Base-by-base conservation (phyloP, 208 protist genomes). In the Perkinsela sp. region DNA sequence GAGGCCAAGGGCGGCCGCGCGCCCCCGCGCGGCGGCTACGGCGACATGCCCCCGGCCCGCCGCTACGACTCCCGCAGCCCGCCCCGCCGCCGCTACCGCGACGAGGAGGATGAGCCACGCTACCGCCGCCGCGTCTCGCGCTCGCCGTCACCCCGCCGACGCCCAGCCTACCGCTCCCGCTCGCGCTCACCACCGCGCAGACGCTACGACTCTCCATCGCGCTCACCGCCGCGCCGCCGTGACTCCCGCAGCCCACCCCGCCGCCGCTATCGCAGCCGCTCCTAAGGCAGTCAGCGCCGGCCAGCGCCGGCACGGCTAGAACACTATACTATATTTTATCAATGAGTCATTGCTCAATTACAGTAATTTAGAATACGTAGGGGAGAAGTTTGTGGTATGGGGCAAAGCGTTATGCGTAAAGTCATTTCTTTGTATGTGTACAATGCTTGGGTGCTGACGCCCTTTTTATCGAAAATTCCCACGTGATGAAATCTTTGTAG, bases 21-120 rank as follows among this genome's bases (percentile, higher is more conserved):
- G 40, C 40, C 40, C 13, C 13, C 6, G 40, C 40, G 40, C 40
- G 40, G 40, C 40, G 40, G 40, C 40, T 57, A 57, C 40, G 40
- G 40, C 40, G 40, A 57, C 40, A n/a, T 22, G 22, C 22, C 6
- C 40, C 40, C 40, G 40, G 13, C 40, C 6, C 40, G 40, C 40
- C 40, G 40, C 40, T 57, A n/a, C 40, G 40, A 57, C 22, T 6
- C 6, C 40, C 40, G 40, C 40, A n/a, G 13, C 13, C 40, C 40
- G 22, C 40, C 40, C 40, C 40, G 40, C 40, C 40, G 40, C 40
- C 40, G 40, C 13, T 57, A 57, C 40, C 40, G 40, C 40, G 40
- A 57, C 40, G 40, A 57, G 40, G 40, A 57, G 40, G 40, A 57
- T n/a, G 40, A 57, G 40, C 40, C 40, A 57, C 40, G 40, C 40